Evolutionary conservation across 2,329 filamentous ascomycete genomes (phyloP), one percentile per base, ranked within the genome.

Genomic region (Knufia petricola): DNA sequence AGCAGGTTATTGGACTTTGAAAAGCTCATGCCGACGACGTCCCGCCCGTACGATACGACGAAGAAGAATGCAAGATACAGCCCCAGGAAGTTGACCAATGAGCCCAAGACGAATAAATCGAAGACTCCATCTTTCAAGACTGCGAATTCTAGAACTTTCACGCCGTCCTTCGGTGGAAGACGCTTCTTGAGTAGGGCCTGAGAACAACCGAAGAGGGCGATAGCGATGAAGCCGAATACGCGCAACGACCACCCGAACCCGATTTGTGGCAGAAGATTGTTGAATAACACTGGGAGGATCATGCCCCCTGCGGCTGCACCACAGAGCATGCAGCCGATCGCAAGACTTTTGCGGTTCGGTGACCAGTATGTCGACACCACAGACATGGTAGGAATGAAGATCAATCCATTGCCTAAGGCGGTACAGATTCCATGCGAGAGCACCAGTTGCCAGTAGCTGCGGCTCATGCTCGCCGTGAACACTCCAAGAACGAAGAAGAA

Each of bases 181-280:
- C 75, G 67, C 15, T 74, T 69, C 50, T 67, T 69, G 15, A 73
- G 64, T 24, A 75, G 66, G 7, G 72, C 49, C 28, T 54, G 24
- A n/a, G 50, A 31, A 47, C 31, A 38, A n/a, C 32, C 20, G 32
- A 47, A 47, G 9, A 47, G n/a, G 1, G 64, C 62, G 1, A 69
- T 60, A 2, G 68, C 57, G 26, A 84, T 70, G 45, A 85, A 74
- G 0, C 75, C 81, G 52, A 82, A 70, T 0, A 74, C 70, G 0
- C 81, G 69, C 17, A 82, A 71, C 0, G 81, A 81, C 79, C 80
- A 84, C 0, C 70, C 69, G 56, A 82, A 84, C 0, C 81, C 81
- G 3, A 84, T 64, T 15, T 66, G 68, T 0, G 78, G 76, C 1
- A 82, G 63, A 9, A 84, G 63, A 46, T 78, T 72, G 56, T 72